Percentiles rank a stretch among this genome's conserved stretches.
These are phyloP conservation scores for Cercospora canescens DNA, from an alignment of 2,329 filamentous ascomycete species.

Conservation along the genomic window DNA sequence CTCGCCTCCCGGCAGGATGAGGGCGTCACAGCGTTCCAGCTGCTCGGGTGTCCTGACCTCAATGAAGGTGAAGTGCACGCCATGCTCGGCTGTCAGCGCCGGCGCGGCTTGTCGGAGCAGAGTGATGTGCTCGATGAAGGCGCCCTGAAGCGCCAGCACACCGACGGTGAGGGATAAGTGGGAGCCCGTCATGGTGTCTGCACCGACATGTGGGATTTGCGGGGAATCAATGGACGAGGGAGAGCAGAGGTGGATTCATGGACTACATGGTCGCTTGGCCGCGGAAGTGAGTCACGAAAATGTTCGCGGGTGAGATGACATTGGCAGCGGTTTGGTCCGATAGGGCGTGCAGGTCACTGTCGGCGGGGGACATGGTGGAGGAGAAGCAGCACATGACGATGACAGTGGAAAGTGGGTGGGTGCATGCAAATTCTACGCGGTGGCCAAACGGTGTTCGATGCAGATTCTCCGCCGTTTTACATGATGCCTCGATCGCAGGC, in stretches of 20 bases:
- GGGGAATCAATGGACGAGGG: not conserved
- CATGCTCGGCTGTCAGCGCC: constrained; percentile 8
- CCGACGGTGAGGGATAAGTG: constrained; percentile 52
- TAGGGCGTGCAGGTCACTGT: not conserved
- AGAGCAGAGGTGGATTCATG: too few species aligned
- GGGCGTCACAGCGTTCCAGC: constrained; percentile 71
- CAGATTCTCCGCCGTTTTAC: not conserved
- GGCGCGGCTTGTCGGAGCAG: constrained; percentile 65
- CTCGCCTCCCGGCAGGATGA: constrained; percentile 92
- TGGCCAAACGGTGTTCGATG: too few species aligned
- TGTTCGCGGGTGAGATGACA: not conserved
- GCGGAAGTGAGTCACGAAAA: not conserved
- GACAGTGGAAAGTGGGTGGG: not conserved
- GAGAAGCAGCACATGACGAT: not conserved
- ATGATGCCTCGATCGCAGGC: not conserved
- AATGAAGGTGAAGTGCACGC: constrained; percentile 59
- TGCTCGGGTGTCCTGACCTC: constrained; percentile 78
- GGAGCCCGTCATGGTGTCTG: constrained; percentile 10
- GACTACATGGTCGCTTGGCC: not conserved
- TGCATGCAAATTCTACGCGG: too few species aligned
- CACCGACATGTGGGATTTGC: not conserved
- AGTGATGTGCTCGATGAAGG: constrained; percentile 83
- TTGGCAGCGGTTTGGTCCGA: not conserved
- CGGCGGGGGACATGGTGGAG: not conserved
- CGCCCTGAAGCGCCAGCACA: constrained; percentile 81